phyloP scores from a whole-genome alignment of 441 rosid species.

The Jatropha podagrica region DNA sequence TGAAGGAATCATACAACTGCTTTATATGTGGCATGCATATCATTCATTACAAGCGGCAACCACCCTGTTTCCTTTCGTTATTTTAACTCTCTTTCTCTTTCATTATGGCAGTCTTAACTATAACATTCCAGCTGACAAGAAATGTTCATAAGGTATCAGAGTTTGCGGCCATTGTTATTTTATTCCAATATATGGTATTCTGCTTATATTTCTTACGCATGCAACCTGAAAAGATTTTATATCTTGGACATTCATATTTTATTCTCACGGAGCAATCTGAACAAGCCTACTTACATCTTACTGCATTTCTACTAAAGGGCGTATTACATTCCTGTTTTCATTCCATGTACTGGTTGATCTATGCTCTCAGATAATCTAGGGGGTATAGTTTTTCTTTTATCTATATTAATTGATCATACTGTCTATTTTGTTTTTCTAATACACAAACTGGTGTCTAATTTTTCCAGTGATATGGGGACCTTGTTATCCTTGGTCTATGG shows the following conservation, averaged over 20 bases:
- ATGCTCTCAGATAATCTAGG: neutral
- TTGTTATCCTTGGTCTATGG: neutral
- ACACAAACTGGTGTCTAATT: neutral
- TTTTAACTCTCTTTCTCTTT: neutral
- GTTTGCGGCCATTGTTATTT: neutral
- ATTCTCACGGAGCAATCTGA: neutral
- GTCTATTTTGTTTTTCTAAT: neutral
- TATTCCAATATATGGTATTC: neutral
- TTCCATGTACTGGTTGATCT: neutral
- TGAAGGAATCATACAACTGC: neutral
- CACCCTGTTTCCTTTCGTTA: neutral
- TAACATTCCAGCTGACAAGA: neutral
- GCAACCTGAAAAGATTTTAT: neutral
- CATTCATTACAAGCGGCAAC: neutral
- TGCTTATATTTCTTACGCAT: neutral
- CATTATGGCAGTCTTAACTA: neutral
- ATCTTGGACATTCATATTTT: neutral
- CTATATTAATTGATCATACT: no score
- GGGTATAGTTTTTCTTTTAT: neutral
- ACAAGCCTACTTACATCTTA: neutral
- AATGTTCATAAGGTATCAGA: neutral
- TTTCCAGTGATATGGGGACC: slow-evolving; percentile 13
- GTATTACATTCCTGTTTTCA: neutral
- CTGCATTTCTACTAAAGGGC: neutral
- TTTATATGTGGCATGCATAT: neutral